A percentile compares a stretch with the other conserved stretches of the same genome.
Evolutionary conservation across 176 grass and related monocot genomes (phyloP).

Genomic region (Rhipidocladum racemiflorum): DNA sequence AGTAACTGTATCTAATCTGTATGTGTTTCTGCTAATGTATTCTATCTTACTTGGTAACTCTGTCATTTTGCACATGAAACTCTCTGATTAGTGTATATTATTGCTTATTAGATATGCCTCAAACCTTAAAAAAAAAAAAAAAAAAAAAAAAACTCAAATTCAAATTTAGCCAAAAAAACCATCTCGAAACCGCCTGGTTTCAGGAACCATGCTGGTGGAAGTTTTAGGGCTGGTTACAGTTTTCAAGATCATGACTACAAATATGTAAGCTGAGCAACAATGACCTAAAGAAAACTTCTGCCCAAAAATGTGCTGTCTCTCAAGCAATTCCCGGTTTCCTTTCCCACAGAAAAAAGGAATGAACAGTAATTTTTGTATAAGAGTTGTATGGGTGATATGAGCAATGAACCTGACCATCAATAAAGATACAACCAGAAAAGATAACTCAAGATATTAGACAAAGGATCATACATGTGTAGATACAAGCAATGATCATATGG

Average conservation of each 20-base stretch:
- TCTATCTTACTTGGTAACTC: background rate
- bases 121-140: background rate
- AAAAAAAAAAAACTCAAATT: background rate
- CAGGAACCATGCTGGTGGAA: background rate
- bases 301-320: background rate
- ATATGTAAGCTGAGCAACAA: background rate
- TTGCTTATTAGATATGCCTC: background rate
- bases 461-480: background rate
- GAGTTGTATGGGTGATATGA: background rate
- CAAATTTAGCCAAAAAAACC: background rate
- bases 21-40: background rate
- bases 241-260: background rate
- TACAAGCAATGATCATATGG: background rate
- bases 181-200: background rate
- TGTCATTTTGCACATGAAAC: background rate
- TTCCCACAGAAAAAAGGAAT: background rate
- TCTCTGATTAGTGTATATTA: background rate
- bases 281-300: background rate
- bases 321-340: background rate
- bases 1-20: slow-evolving; percentile 7
- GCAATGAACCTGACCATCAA: background rate
- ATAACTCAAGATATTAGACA: background rate
- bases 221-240: background rate
- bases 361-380: background rate
- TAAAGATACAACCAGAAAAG: slow-evolving; percentile 13